A percentile compares a stretch with the other conserved stretches of the same genome.
Evolutionary conservation across 2,329 filamentous ascomycete genomes (phyloP).

Genomic region (Xylaria digitata): DNA sequence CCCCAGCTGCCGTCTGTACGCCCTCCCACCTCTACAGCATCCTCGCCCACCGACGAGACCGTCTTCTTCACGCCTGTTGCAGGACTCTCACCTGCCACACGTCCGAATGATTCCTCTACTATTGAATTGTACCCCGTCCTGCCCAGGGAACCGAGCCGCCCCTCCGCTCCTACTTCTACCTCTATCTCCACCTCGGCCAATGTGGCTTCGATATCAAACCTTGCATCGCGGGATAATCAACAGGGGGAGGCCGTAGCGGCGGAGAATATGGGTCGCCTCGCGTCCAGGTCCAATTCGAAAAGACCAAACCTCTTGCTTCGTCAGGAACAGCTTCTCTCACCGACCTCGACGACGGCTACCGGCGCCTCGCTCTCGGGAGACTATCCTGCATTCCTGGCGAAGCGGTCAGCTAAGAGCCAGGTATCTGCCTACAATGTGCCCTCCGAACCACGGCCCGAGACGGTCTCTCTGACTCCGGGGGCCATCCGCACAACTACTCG

Average conservation of each 20-base stretch:
- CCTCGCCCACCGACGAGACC: constrained; percentile 43
- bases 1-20: constrained; percentile 52
- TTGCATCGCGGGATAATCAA: constrained; percentile 39
- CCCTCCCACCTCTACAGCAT: constrained; percentile 42
- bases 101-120: constrained; percentile 32
- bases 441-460: constrained; percentile 38
- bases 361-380: constrained; percentile 50
- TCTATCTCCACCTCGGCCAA: constrained; percentile 36
- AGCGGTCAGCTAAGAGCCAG: constrained; percentile 44
- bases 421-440: constrained; percentile 38
- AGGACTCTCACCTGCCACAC: constrained; percentile 37
- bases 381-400: constrained; percentile 52
- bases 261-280: constrained; percentile 58
- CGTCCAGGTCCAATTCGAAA: constrained; percentile 57
- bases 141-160: constrained; percentile 33
- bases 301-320: constrained; percentile 59
- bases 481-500: constrained; percentile 48
- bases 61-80: constrained; percentile 40
- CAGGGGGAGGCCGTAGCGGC: constrained; percentile 39
- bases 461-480: constrained; percentile 44
- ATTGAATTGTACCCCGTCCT: constrained; percentile 42
- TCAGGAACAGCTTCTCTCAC: constrained; percentile 57
- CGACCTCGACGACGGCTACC: constrained; percentile 52
- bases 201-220: constrained; percentile 40
- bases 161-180: constrained; percentile 12